Conservation (phyloP, 352 stramenopile species). For the Phytopythium chamaehyphon region DNA sequence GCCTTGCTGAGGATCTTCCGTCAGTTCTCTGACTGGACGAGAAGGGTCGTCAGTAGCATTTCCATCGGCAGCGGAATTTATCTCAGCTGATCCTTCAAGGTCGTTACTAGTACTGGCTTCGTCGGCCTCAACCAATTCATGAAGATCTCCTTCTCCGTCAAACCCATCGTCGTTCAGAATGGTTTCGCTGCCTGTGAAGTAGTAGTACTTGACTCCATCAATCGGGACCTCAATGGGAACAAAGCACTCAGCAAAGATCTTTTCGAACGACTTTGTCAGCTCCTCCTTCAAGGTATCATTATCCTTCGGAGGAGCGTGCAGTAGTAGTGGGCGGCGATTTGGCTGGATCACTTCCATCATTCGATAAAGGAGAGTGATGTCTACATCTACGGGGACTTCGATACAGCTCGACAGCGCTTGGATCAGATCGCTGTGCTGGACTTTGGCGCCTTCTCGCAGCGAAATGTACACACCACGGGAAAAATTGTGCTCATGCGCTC, state of each 20-base stretch:
- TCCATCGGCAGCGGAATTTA: background rate
- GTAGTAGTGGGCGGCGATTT: conserved; percentile 5
- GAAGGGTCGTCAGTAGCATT: background rate
- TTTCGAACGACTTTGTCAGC: conserved; percentile 70
- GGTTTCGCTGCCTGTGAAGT: conserved; percentile 69
- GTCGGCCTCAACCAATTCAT: conserved; percentile 55
- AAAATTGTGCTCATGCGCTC: conserved; percentile 86
- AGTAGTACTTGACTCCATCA: conserved; percentile 77
- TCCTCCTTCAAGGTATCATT: conserved; percentile 51
- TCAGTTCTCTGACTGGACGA: background rate
- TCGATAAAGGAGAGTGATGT: conserved; percentile 84
- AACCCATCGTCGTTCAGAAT: conserved; percentile 48
- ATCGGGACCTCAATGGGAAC: conserved; percentile 57
- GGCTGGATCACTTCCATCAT: conserved; percentile 58
- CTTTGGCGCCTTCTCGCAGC: conserved; percentile 59
- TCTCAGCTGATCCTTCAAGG: background rate
- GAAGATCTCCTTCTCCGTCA: conserved; percentile 54
- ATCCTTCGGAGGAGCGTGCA: conserved; percentile 12
- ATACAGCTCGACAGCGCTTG: conserved; percentile 84
- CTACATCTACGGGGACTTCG: conserved; percentile 79
- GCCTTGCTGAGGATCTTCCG: background rate
- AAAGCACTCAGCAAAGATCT: conserved; percentile 57
- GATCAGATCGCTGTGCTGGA: conserved; percentile 83
- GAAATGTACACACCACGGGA: conserved; percentile 83
- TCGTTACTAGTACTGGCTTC: background rate